phyloP scores from a whole-genome alignment of 108 stramenopile genomes.

The Nitzschia sp. region DNA sequence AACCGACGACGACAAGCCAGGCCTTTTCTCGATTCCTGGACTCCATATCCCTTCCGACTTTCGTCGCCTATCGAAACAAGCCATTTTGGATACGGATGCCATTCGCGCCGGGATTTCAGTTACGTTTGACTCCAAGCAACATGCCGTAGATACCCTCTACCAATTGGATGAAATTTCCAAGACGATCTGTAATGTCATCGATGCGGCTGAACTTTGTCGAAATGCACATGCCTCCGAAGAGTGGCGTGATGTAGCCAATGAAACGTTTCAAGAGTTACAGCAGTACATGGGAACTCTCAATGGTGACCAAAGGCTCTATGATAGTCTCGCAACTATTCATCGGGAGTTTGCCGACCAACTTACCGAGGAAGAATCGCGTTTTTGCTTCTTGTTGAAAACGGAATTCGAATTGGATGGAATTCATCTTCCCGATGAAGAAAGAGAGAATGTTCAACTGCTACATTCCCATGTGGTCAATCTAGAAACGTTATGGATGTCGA shows the following conservation, averaged over 20 bases:
- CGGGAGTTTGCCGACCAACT: constrained; percentile 22
- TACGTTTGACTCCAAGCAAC: constrained; percentile 20
- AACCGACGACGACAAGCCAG: constrained; percentile 18
- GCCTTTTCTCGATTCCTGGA: constrained; percentile 68
- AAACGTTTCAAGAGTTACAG: constrained; percentile 71
- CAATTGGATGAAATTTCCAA: constrained; percentile 85
- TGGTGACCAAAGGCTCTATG: constrained; percentile 74
- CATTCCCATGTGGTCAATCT: constrained; percentile 65
- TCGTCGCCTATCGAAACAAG: constrained; percentile 49
- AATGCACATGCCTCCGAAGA: constrained; percentile 71
- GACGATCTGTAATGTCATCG: constrained; percentile 91
- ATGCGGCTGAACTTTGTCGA: constrained; percentile 92
- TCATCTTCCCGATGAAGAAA: constrained; percentile 70
- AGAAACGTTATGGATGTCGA: constrained; percentile 70
- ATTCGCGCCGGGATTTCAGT: constrained; percentile 38
- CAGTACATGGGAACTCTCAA: constrained; percentile 89
- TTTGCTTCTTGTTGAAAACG: constrained; percentile 62
- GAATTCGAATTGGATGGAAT: constrained; percentile 96
- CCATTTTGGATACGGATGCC: constrained; percentile 57
- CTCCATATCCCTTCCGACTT: constrained; percentile 67
- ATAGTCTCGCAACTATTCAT: constrained; percentile 36
- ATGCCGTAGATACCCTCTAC: constrained; percentile 60
- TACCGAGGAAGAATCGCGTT: constrained; percentile 72
- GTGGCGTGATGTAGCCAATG: constrained; percentile 76
- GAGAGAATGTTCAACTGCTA: constrained; percentile 67